Conservation (phyloP, 805 yeast genomes). For the Hanseniaspora osmophila region DNA sequence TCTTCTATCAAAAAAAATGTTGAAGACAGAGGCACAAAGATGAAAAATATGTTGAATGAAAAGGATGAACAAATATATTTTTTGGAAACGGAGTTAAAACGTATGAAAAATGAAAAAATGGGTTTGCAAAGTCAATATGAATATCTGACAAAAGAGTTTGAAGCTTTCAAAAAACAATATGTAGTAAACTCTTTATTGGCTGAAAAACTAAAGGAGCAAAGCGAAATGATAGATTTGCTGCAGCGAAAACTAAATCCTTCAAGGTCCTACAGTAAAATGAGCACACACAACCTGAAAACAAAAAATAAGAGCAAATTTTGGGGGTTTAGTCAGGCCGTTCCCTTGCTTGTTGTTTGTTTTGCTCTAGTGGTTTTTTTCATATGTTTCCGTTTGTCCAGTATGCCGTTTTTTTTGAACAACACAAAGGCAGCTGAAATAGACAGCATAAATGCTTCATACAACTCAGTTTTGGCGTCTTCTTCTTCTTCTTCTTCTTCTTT, state of each 20-base stretch:
- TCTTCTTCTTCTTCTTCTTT: no score
- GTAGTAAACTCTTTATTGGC: not conserved
- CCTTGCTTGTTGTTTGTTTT: no score
- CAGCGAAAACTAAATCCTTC: constrained; percentile 1
- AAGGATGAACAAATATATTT: not conserved
- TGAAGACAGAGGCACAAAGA: not conserved
- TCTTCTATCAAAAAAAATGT: not conserved
- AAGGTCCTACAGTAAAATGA: not conserved
- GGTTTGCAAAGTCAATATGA: not conserved
- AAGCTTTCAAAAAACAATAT: not conserved
- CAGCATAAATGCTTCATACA: no score
- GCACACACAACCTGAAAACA: no score
- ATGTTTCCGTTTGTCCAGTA: no score
- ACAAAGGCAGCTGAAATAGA: no score
- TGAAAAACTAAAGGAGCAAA: not conserved
- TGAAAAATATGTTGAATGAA: not conserved
- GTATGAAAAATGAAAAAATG: not conserved
- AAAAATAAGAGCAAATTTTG: no score
- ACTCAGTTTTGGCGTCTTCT: no score
- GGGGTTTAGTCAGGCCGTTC: no score
- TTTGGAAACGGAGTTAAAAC: not conserved
- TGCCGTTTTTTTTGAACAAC: no score
- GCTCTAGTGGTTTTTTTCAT: no score
- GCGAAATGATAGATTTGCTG: not conserved
- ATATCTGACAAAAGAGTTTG: not conserved